Base-by-base conservation (phyloP, 1,284 basidiomycete genomes). In the Malassezia slooffiae region DNA sequence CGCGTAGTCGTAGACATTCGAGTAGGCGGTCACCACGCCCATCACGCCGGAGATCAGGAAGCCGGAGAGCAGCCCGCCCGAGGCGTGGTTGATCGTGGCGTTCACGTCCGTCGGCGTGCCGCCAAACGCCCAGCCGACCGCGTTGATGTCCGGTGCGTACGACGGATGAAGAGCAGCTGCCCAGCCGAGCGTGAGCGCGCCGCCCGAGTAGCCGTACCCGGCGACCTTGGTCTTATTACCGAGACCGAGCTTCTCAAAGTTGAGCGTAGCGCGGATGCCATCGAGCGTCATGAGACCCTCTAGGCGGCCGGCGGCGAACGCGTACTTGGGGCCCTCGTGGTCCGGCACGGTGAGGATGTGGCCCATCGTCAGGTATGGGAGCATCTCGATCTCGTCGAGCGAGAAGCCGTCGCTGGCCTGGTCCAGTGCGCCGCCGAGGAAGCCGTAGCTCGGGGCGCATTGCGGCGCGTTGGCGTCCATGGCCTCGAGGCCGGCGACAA, bases 321-420 rank as follows among this genome's bases (percentile, higher is more conserved):
- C 48, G 5, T 42, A 30, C 1, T 45, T 43, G 24, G 32, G 34
- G 5, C 62, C 62, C 23, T 60, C 52, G 38, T 58, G 44, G 29
- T 67, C 63, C 9, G 61, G 28, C 3, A 54, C 43, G 9, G 57
- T 52, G n/a, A 61, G 54, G 33, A 58, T 55, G 47, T 58, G 61
- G 27, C 62, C 62, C 20, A 17, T 12, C 19, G 38, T 22, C 16
- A 46, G 34, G 21, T 30, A 24, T 15, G 28, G 17, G n/a, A 40
- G 15, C 29, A 33, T 33, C 7, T 31, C 12, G 2, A 34, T n/a
- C 1, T 31, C 17, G 27, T 42, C 26, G 22, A 34, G 23, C n/a
- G 20, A n/a, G n/a, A n/a, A n/a, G n/a, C 19, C 19, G 17, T 27
- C 19, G 27, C n/a, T 9, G 22, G 3, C 21, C 27, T 32, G 15